Base-by-base conservation (phyloP, 345 rosid species). In the Acer negundo region DNA sequence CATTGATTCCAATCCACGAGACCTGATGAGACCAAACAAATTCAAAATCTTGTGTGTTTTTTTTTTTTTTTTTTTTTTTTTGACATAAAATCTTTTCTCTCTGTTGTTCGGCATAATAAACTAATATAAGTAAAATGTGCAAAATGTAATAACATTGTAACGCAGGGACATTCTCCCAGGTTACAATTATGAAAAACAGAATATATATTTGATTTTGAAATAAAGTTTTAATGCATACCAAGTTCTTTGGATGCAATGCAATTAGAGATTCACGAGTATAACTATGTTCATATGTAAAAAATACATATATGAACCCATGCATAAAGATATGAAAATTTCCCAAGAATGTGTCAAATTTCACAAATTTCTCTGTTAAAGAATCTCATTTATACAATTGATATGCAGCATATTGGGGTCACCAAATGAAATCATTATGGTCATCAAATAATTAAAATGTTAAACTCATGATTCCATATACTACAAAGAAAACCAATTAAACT, bases 1-100 rank as follows among this genome's bases (percentile, higher is more conserved):
- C 77, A 12, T 59, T 82, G 63, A 69, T 75, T 66, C 84, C 82
- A 1, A 71, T 75, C 51, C 79, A 82, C 3, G 74, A 53, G 58
- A 53, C 58, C 58, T 53, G 58, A 53, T 15, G 58, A 53, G n/a
- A 16, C 58, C 58, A 2, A 53, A 16, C 58, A 16, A 53, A 53
- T 53, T 53, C 12, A 53, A 35, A 35, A 16, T 15, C n/a, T 16
- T 53, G n/a, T n/a, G n/a, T n/a, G n/a, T n/a, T n/a, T n/a, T n/a
- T n/a, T n/a, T n/a, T n/a, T n/a, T n/a, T n/a, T n/a, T n/a, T n/a
- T n/a, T n/a, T n/a, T n/a, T n/a, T n/a, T n/a, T n/a, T n/a, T n/a
- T n/a, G n/a, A n/a, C n/a, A n/a, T n/a, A 53, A 35, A 35, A 16
- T 15, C n/a, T 16, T 53, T 16, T 51, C 56, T 51, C 16, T 4